Percentiles rank a stretch among this genome's conserved stretches.
Evolutionary conservation across 2,329 filamentous ascomycete genomes (phyloP).

Genomic region (Aspergillus niger): DNA sequence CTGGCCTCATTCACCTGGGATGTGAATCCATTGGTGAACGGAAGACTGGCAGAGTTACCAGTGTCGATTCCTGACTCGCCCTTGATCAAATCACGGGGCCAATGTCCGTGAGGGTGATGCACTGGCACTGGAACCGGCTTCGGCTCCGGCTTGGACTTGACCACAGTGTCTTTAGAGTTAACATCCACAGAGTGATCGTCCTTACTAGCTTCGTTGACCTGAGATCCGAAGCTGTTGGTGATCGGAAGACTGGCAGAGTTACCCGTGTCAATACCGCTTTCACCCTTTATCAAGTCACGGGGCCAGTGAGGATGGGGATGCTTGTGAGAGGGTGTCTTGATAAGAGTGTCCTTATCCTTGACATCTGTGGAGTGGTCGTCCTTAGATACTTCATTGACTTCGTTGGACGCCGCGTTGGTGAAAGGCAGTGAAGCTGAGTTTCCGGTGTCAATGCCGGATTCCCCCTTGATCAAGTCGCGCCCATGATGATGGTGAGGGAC

Average conservation of each 20-base stretch:
- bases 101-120: neutral
- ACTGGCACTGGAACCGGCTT: too few species aligned
- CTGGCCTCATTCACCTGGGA: neutral
- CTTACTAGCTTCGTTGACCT: neutral
- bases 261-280: conserved; percentile 27
- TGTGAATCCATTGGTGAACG: conserved; percentile 5
- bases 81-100: conserved; percentile 18
- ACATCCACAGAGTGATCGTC: neutral
- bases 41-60: conserved; percentile 19
- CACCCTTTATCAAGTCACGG: conserved; percentile 22
- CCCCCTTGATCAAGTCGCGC: neutral
- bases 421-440: neutral
- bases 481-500: neutral
- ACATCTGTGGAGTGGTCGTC: neutral
- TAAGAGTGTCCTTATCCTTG: neutral
- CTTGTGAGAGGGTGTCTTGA: neutral
- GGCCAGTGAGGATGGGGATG: neutral
- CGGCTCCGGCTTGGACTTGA: neutral
- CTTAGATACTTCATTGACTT: neutral
- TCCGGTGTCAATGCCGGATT: neutral
- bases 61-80: conserved; percentile 25
- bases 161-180: neutral
- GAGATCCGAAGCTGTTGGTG: neutral
- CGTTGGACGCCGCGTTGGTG: neutral
- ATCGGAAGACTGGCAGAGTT: conserved; percentile 7